phyloP scores from a whole-genome alignment of 2,329 filamentous ascomycete genomes.

The Clonostachys byssicola region DNA sequence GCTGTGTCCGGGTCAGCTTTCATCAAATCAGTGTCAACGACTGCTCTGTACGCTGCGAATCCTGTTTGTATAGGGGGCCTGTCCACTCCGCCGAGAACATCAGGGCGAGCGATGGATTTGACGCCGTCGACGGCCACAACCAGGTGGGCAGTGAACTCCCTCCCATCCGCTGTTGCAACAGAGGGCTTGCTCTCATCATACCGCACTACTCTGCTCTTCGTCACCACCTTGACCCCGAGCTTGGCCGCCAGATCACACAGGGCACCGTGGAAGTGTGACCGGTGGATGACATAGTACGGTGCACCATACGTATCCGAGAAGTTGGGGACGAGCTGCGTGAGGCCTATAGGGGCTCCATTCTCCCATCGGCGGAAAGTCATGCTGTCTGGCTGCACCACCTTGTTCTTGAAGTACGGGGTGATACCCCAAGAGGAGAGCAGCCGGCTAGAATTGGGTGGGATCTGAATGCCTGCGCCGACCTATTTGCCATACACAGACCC shows the following conservation, averaged over 20 bases:
- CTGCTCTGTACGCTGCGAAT: slow-evolving; percentile 34
- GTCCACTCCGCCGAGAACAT: neutral
- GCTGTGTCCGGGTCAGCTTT: slow-evolving; percentile 22
- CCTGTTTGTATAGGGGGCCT: slow-evolving; percentile 18
- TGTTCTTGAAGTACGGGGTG: slow-evolving; percentile 4
- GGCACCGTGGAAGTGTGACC: slow-evolving; percentile 25
- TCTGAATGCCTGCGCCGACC: slow-evolving; percentile 22
- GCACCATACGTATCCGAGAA: slow-evolving; percentile 18
- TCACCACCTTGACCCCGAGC: slow-evolving; percentile 16
- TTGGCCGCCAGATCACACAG: slow-evolving; percentile 16
- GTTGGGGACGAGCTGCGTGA: slow-evolving; percentile 17
- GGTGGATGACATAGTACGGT: slow-evolving; percentile 25
- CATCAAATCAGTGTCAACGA: slow-evolving; percentile 29
- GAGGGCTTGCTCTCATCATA: slow-evolving; percentile 12
- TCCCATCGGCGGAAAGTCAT: slow-evolving; percentile 21
- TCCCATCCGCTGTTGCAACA: slow-evolving; percentile 13
- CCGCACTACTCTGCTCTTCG: slow-evolving; percentile 14
- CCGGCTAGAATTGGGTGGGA: slow-evolving; percentile 22
- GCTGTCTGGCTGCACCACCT: slow-evolving; percentile 13
- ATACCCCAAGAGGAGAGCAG: slow-evolving; percentile 24
- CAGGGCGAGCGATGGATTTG: too few species aligned
- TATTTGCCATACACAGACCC: slow-evolving; percentile 1
- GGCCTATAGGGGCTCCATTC: slow-evolving; percentile 16
- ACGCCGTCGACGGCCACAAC: slow-evolving; percentile 28
- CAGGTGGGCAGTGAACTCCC: slow-evolving; percentile 17